phyloP scores from a whole-genome alignment of 805 yeast genomes.

The Wickerhamomyces strasburgensis region DNA sequence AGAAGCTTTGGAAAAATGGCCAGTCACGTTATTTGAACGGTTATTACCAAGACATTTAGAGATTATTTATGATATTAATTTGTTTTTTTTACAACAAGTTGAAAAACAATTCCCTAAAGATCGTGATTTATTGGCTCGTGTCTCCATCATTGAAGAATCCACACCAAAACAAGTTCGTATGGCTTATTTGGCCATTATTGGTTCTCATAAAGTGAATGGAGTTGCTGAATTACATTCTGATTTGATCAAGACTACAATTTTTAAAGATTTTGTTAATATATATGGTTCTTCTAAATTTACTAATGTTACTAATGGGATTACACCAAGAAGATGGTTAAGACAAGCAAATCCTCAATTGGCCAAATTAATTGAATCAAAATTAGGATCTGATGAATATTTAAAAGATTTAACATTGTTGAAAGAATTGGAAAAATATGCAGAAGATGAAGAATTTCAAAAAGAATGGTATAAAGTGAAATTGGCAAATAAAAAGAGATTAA shows the following conservation, averaged over 20 bases:
- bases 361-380: slow-evolving; percentile 62
- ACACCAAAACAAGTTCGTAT: slow-evolving; percentile 79
- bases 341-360: slow-evolving; percentile 87
- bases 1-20: slow-evolving; percentile 96
- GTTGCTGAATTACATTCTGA: slow-evolving; percentile 95
- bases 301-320: slow-evolving; percentile 91
- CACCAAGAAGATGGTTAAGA: slow-evolving; percentile 94
- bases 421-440: slow-evolving; percentile 57
- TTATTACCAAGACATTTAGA: slow-evolving; percentile 89
- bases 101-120: slow-evolving; percentile 75
- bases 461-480: slow-evolving; percentile 70
- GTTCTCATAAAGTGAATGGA: slow-evolving; percentile 91
- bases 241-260: slow-evolving; percentile 81
- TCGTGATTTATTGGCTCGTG: slow-evolving; percentile 53
- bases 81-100: slow-evolving; percentile 70
- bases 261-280: slow-evolving; percentile 81
- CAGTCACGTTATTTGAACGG: slow-evolving; percentile 71
- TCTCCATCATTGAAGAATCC: slow-evolving; percentile 82
- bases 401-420: slow-evolving; percentile 65
- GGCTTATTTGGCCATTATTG: slow-evolving; percentile 89
- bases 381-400: slow-evolving; percentile 67
- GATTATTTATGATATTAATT: slow-evolving; percentile 81
- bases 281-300: slow-evolving; percentile 82
- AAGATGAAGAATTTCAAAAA: slow-evolving; percentile 62
- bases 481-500: slow-evolving; percentile 62